Base-by-base conservation (phyloP, 2,329 filamentous ascomycete species). In the Lachnellula cervina region DNA sequence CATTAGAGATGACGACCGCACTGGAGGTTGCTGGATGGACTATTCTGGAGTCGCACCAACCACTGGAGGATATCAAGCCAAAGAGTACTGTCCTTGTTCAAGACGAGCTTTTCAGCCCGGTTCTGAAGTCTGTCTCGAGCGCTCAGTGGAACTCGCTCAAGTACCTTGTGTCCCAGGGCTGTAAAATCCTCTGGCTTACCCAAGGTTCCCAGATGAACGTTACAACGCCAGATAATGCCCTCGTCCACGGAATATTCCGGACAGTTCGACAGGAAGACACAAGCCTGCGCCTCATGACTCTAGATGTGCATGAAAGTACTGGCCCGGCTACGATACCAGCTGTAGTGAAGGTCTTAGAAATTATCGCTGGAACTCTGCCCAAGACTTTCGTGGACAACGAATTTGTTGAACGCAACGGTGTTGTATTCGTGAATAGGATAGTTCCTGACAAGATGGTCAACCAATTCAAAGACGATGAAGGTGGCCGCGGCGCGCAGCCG, bases 341-440 rank as follows among this genome's bases (percentile, higher is more conserved):
- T 16, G 34, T 48, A 16, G 37, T 51, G 4, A 28, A 51, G n/a
- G 37, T 56, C 34, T 44, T 40, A 7, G 59, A 21, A 6, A 37
- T 49, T n/a, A 11, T 58, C 16, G 16, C 28, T 23, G 23, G n/a
- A 11, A 13, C 45, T 37, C 11, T 17, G 8, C 16, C 42, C 2
- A 47, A 52, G 25, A 49, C 28, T n/a, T 6, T 17, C 5, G 16
- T 52, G 9, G 67, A 70, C 14, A 60, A 42, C 3, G 66, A 71
- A 55, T 70, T 65, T 46, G 57, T 54, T 3, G 68, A 69, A 53
- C 59, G 64, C 0, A 58, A 63, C 25, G 67, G 67, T 5, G 44
- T 67, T 3, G 7, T 70, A 0, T 47, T 59, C 17, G 49, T 67
- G 9, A 61, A 51, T 34, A 57, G 68, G 2, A 35, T 71, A 6